phyloP scores from a whole-genome alignment of 305 asterid species.

The Solanum hybrid region DNA sequence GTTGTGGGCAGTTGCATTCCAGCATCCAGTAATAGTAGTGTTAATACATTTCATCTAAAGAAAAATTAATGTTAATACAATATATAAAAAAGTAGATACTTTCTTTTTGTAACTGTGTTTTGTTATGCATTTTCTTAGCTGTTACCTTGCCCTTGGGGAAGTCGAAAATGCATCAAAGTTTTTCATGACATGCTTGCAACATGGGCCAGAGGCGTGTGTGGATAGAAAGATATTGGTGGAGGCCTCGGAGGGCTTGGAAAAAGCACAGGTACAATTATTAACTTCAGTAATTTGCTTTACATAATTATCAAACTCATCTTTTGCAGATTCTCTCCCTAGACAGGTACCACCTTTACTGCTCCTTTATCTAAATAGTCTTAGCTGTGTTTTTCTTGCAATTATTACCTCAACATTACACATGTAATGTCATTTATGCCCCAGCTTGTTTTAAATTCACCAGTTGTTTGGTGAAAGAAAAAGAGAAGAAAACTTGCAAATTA shows the following conservation, averaged over 20 bases:
- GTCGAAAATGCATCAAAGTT: constrained; percentile 66
- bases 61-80: neutral
- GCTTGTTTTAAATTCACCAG: neutral
- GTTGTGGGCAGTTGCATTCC: neutral
- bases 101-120: constrained; percentile 5
- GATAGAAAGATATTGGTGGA: constrained; percentile 74
- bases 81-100: neutral
- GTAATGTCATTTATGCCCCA: neutral
- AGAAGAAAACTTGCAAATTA: neutral
- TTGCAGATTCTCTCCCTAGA: neutral
- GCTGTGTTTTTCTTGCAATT: neutral
- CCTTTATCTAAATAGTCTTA: neutral
- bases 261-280: constrained; percentile 46
- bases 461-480: neutral
- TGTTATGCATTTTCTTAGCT: constrained; percentile 37
- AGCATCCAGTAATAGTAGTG: neutral
- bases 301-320: neutral
- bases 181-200: constrained; percentile 75
- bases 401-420: neutral
- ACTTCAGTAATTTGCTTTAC: neutral
- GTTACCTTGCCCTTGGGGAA: constrained; percentile 91
- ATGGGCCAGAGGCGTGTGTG: constrained; percentile 52
- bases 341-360: neutral
- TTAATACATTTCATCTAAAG: neutral
- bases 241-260: constrained; percentile 91